A percentile compares a stretch with the other conserved stretches of the same genome.
Evolutionary conservation across 1,284 basidiomycete genomes (phyloP).

Genomic region (Laetiporus sulphureus): DNA sequence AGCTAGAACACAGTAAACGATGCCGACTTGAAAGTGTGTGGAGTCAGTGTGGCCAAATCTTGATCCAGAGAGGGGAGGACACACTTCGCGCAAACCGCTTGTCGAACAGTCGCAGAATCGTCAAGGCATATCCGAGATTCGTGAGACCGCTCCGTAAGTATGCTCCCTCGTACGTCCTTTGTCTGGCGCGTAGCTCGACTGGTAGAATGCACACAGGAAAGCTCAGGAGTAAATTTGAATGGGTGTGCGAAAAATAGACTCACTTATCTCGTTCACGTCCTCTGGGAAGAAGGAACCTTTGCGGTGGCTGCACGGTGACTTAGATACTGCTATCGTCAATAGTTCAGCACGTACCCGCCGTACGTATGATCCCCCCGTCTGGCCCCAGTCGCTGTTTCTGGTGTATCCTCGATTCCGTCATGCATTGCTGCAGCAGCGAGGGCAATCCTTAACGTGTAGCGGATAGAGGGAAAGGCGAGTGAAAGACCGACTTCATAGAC

Average conservation of each 20-base stretch:
- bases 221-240: not conserved
- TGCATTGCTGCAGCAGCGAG: too few relatives aligned
- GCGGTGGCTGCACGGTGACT: constrained; percentile 47
- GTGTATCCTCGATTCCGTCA: too few relatives aligned
- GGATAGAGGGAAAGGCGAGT: too few relatives aligned
- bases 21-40: constrained; percentile 46
- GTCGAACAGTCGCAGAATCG: constrained; percentile 75
- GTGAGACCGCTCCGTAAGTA: constrained; percentile 72
- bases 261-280: constrained; percentile 49
- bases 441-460: too few relatives aligned
- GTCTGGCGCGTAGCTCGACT: constrained; percentile 70
- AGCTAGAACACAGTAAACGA: constrained; percentile 64
- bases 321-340: not conserved
- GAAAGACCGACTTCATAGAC: too few relatives aligned
- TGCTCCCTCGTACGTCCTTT: constrained; percentile 78
- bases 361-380: too few relatives aligned
- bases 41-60: not conserved
- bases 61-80: constrained; percentile 17
- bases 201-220: not conserved
- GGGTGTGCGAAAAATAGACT: constrained; percentile 1
- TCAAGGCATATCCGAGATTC: constrained; percentile 67
- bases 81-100: constrained; percentile 62
- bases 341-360: too few relatives aligned
- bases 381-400: too few relatives aligned
- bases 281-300: constrained; percentile 48